Conservation (phyloP, 225 moss, liverwort and hornwort species). For the Antitrichia curtipendula region DNA sequence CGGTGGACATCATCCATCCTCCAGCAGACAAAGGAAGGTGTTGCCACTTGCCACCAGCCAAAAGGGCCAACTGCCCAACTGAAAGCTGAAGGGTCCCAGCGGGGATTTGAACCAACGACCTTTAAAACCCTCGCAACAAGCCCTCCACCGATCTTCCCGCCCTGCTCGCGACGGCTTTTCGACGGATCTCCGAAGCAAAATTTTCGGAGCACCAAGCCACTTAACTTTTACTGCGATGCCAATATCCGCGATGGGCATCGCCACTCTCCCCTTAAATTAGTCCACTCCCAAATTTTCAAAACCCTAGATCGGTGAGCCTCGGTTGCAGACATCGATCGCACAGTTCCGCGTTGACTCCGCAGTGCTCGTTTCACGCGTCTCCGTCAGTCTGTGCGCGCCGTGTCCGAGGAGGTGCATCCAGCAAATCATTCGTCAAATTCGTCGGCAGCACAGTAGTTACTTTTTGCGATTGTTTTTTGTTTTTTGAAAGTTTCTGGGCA, state of each 20-base stretch:
- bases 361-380: not conserved
- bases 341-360: not conserved
- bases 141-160: not conserved
- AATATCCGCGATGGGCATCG: too few relatives aligned
- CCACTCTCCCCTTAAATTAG: not conserved
- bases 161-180: too few relatives aligned
- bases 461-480: not conserved
- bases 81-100: not conserved
- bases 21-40: not conserved
- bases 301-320: not conserved
- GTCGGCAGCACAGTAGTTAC: not conserved
- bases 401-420: not conserved
- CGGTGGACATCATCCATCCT: not conserved
- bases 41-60: not conserved
- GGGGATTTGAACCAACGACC: not conserved
- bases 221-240: not conserved
- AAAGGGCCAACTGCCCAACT: not conserved
- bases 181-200: not conserved
- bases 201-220: not conserved
- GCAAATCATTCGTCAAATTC: not conserved
- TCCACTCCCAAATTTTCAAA: not conserved
- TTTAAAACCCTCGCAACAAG: not conserved
- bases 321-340: not conserved
- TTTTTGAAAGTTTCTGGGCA: not conserved
- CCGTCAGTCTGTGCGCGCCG: not conserved